Conservation (phyloP, 345 rosid genomes). For the Gossypium mustelinum region DNA sequence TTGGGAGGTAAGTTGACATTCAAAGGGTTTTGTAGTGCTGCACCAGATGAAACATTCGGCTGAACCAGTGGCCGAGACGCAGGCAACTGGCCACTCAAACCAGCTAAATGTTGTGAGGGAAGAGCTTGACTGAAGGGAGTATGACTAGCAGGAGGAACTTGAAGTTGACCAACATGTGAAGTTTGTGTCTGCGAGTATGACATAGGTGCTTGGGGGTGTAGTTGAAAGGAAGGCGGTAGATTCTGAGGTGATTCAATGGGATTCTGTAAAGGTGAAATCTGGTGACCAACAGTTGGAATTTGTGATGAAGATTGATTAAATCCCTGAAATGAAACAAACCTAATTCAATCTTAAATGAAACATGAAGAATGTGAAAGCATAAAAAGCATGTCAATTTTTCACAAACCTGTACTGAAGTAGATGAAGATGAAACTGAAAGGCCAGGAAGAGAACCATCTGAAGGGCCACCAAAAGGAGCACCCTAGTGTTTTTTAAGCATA, state of each 20-base stretch:
- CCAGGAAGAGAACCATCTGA: conserved; percentile 54
- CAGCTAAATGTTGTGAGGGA: conserved; percentile 45
- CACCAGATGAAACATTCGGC: conserved; percentile 41
- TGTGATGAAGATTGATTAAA: conserved; percentile 45
- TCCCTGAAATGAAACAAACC: conserved; percentile 27
- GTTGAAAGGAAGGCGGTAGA: conserved; percentile 42
- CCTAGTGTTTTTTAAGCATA: conserved; percentile 27
- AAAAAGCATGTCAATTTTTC: conserved; percentile 1
- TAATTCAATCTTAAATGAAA: conserved; percentile 9
- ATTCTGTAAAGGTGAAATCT: conserved; percentile 62
- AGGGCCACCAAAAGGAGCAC: conserved; percentile 48
- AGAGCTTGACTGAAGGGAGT: conserved; percentile 41
- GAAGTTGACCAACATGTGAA: conserved; percentile 32
- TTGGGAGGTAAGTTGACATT: conserved; percentile 43
- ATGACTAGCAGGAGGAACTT: conserved; percentile 35
- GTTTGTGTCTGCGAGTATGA: conserved; percentile 40
- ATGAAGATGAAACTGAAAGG: conserved; percentile 39
- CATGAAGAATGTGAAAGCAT: not conserved
- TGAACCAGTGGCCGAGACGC: conserved; percentile 51
- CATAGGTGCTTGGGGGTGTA: conserved; percentile 40
- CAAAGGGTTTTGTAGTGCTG: conserved; percentile 42
- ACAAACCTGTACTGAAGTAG: conserved; percentile 48
- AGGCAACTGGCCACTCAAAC: conserved; percentile 47
- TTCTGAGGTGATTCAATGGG: conserved; percentile 58
- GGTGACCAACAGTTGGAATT: conserved; percentile 41